Percentiles rank a stretch among this genome's conserved stretches.
phyloP scores from a whole-genome alignment of 148 eudicot species.

The Suaeda aralocaspica region DNA sequence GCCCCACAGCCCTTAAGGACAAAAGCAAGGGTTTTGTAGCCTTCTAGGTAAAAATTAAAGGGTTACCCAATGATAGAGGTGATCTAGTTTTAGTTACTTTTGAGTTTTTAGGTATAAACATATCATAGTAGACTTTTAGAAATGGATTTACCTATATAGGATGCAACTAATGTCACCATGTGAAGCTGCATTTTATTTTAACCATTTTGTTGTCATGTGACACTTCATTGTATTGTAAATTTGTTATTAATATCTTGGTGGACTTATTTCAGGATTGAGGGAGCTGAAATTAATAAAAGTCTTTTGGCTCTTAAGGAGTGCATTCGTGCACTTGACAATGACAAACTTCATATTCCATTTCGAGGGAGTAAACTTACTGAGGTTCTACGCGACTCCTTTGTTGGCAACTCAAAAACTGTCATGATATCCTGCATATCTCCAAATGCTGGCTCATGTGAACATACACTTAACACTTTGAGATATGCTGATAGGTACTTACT shows the following conservation, averaged over 20 bases:
- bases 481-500: constrained; percentile 83
- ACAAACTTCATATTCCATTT: constrained; percentile 95
- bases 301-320: constrained; percentile 98
- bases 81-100: not conserved
- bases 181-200: not conserved
- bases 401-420: constrained; percentile 96
- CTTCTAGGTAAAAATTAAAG: too few species aligned
- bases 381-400: constrained; percentile 99
- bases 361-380: constrained; percentile 99
- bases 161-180: too few species aligned
- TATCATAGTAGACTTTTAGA: too few species aligned
- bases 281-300: constrained; percentile 98
- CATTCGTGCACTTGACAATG: constrained; percentile 99
- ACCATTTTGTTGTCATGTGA: not conserved
- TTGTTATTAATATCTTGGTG: not conserved
- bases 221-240: not conserved
- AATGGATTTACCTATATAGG: too few species aligned
- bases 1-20: not conserved
- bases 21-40: not conserved
- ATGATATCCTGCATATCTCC: constrained; percentile 99
- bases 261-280: constrained; percentile 72
- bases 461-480: constrained; percentile 95
- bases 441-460: constrained; percentile 93
- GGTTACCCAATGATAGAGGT: not conserved
- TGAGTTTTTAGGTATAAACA: not conserved